These are phyloP conservation scores for Aspergillus sp. DNA, from an alignment of 2,329 filamentous ascomycete species.

Conservation along the genomic window DNA sequence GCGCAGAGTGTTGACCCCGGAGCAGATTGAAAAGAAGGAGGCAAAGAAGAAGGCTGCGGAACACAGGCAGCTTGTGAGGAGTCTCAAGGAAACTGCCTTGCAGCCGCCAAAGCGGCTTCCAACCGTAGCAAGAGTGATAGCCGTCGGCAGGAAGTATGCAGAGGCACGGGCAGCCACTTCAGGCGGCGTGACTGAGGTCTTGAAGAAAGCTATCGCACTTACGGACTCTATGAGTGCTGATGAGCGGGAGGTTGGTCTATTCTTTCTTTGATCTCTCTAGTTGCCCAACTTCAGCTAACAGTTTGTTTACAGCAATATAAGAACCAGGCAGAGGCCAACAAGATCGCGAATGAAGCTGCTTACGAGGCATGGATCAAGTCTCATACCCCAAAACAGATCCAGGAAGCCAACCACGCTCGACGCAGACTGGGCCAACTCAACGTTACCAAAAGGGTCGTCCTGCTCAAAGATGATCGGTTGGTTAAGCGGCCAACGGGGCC, in stretches of 20 bases:
- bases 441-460: slow-evolving; percentile 19
- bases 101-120: slow-evolving; percentile 43
- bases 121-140: slow-evolving; percentile 28
- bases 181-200: slow-evolving; percentile 20
- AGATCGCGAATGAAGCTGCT: slow-evolving; percentile 51
- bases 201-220: slow-evolving; percentile 24
- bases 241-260: slow-evolving; percentile 31
- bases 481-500: slow-evolving; percentile 50
- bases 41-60: slow-evolving; percentile 31
- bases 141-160: slow-evolving; percentile 26
- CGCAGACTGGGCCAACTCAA: slow-evolving; percentile 32
- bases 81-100: slow-evolving; percentile 41
- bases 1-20: background rate
- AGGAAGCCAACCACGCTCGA: slow-evolving; percentile 63
- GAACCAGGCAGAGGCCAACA: slow-evolving; percentile 42
- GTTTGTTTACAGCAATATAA: slow-evolving; percentile 55
- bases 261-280: background rate
- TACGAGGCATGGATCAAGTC: slow-evolving; percentile 58
- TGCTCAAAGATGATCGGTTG: slow-evolving; percentile 59
- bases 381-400: slow-evolving; percentile 62
- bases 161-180: slow-evolving; percentile 14
- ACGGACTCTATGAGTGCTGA: slow-evolving; percentile 23
- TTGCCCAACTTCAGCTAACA: slow-evolving; percentile 14
- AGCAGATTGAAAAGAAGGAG: background rate
- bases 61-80: slow-evolving; percentile 30